Evolutionary conservation across 2,329 filamentous ascomycete species (phyloP).

Genomic region (Fusarium torreyae): DNA sequence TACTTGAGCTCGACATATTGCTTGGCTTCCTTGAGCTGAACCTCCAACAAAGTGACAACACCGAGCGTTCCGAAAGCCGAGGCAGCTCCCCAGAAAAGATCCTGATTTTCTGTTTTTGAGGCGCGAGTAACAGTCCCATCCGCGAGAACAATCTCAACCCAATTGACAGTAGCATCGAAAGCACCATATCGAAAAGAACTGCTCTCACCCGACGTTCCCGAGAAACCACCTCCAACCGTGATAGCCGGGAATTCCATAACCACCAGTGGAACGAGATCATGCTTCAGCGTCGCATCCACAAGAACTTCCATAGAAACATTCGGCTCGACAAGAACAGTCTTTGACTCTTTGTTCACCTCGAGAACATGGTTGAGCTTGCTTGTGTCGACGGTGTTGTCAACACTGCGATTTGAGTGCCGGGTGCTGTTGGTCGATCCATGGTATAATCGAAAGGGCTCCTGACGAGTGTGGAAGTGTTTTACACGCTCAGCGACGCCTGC

Average conservation of each 20-base stretch:
- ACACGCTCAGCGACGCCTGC: constrained; percentile 60
- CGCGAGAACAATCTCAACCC: constrained; percentile 76
- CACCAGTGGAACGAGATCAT: constrained; percentile 73
- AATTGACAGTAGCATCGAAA: constrained; percentile 74
- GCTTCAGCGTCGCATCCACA: constrained; percentile 69
- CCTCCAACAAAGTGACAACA: constrained; percentile 74
- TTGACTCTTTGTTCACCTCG: constrained; percentile 66
- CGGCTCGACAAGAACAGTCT: constrained; percentile 76
- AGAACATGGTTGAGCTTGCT: constrained; percentile 75
- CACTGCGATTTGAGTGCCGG: constrained; percentile 66
- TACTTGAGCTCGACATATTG: constrained; percentile 73
- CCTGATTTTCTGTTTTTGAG: constrained; percentile 67
- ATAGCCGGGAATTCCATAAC: constrained; percentile 83
- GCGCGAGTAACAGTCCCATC: constrained; percentile 70
- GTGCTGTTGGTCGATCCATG: constrained; percentile 86
- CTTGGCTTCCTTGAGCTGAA: constrained; percentile 70
- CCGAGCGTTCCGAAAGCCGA: constrained; percentile 77
- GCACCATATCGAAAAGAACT: constrained; percentile 77
- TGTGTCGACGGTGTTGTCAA: constrained; percentile 75
- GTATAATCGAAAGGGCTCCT: constrained; percentile 78
- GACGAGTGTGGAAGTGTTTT: constrained; percentile 59
- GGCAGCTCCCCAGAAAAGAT: constrained; percentile 76
- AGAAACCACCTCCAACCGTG: constrained; percentile 77
- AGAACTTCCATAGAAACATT: constrained; percentile 79
- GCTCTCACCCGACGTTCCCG: constrained; percentile 76